phyloP scores from a whole-genome alignment of 1,284 basidiomycete species.

The Polyporus tsugae region DNA sequence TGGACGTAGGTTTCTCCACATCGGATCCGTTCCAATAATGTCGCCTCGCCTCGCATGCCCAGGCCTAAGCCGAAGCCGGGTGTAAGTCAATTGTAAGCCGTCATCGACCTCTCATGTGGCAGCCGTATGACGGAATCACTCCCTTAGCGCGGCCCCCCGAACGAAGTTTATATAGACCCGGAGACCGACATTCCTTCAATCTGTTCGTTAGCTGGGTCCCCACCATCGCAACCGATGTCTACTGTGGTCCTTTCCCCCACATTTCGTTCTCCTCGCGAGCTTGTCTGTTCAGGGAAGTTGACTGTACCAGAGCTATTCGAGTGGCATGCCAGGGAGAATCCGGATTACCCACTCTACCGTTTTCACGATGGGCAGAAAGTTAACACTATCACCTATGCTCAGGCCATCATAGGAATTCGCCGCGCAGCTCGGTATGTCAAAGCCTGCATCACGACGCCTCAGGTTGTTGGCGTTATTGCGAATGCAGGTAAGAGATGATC shows the following conservation, averaged over 20 bases:
- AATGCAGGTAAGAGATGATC: conserved; percentile 24
- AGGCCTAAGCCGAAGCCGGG: neutral
- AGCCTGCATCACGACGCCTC: conserved; percentile 16
- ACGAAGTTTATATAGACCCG: neutral
- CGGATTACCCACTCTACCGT: conserved; percentile 44
- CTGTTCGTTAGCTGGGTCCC: neutral
- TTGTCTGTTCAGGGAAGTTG: conserved; percentile 29
- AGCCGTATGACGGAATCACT: neutral
- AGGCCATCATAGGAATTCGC: conserved; percentile 19
- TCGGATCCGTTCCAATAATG: neutral
- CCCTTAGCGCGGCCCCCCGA: neutral
- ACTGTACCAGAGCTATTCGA: conserved; percentile 46
- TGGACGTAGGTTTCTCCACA: no score
- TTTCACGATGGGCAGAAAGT: conserved; percentile 30
- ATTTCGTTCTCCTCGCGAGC: conserved; percentile 18
- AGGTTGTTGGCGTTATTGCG: conserved; percentile 28
- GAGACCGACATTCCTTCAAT: neutral
- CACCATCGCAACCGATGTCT: neutral
- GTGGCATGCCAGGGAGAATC: conserved; percentile 43
- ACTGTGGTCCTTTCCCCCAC: neutral
- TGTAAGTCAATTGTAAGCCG: no score
- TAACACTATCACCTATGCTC: conserved; percentile 22
- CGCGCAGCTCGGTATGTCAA: conserved; percentile 27
- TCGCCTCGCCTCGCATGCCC: neutral
- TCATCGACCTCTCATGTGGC: neutral